These are phyloP conservation scores for Geosmithia morbida DNA, from an alignment of 2,329 filamentous ascomycete species.

Conservation along the genomic window DNA sequence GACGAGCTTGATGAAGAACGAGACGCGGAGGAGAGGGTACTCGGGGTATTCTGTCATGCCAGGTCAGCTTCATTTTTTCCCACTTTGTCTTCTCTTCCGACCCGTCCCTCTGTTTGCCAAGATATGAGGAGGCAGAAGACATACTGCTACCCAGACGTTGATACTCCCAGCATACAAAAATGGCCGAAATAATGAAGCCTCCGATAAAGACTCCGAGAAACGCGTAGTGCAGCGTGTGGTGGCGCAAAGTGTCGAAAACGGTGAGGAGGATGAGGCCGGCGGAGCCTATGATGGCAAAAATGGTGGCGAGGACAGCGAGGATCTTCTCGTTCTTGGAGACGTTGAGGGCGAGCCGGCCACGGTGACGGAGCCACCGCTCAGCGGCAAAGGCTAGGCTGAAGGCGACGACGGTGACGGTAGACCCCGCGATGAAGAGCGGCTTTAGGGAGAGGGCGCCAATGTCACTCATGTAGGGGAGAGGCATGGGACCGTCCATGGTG, in stretches of 20 bases:
- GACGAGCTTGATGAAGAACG: slow-evolving; percentile 74
- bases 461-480: slow-evolving; percentile 61
- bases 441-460: slow-evolving; percentile 49
- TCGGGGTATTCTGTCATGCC: slow-evolving; percentile 48
- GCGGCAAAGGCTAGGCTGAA: slow-evolving; percentile 69
- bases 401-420: slow-evolving; percentile 56
- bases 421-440: slow-evolving; percentile 65
- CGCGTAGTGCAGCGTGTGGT: slow-evolving; percentile 54
- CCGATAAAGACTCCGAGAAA: slow-evolving; percentile 75
- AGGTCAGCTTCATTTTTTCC: too few relatives aligned
- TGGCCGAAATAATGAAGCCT: slow-evolving; percentile 72
- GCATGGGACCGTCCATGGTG: slow-evolving; percentile 43
- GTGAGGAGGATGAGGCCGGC: slow-evolving; percentile 68
- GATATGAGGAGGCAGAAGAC: too few relatives aligned
- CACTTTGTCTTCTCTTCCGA: too few relatives aligned
- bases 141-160: slow-evolving; percentile 63
- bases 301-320: slow-evolving; percentile 44
- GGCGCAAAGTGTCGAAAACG: slow-evolving; percentile 68
- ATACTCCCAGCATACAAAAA: slow-evolving; percentile 86
- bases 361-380: slow-evolving; percentile 77
- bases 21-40: slow-evolving; percentile 56
- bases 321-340: slow-evolving; percentile 45
- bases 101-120: too few relatives aligned
- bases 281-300: slow-evolving; percentile 61
- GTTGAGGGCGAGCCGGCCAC: slow-evolving; percentile 65